These are phyloP conservation scores for Elsinoe arachidis DNA, from an alignment of 2,329 filamentous ascomycete genomes.

Conservation along the genomic window DNA sequence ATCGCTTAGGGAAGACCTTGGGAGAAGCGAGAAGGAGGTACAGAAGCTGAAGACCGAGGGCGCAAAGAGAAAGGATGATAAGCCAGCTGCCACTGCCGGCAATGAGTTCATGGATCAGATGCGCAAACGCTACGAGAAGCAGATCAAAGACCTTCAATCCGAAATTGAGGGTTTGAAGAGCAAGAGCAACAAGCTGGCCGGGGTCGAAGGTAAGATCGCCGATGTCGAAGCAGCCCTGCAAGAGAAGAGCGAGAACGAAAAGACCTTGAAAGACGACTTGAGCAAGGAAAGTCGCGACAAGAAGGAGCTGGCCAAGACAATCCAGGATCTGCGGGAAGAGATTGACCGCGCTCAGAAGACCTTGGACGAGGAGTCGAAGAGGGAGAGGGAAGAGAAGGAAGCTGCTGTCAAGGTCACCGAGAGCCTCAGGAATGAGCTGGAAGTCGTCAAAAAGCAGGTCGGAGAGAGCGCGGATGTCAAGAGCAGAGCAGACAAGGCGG, in stretches of 20 bases:
- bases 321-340: slow-evolving; percentile 27
- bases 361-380: slow-evolving; percentile 15
- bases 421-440: slow-evolving; percentile 20
- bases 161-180: slow-evolving; percentile 23
- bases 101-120: slow-evolving; percentile 9
- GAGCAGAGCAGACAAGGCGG: slow-evolving; percentile 12
- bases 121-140: slow-evolving; percentile 7
- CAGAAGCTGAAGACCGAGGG: slow-evolving; percentile 7
- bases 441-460: slow-evolving; percentile 17
- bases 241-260: slow-evolving; percentile 24
- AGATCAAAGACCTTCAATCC: slow-evolving; percentile 7
- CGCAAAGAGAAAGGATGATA: not conserved
- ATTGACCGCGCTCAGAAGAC: slow-evolving; percentile 27
- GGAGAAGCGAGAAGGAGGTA: not conserved
- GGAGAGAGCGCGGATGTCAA: not conserved
- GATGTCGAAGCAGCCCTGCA: slow-evolving; percentile 25
- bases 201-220: slow-evolving; percentile 26
- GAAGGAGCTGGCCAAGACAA: slow-evolving; percentile 24
- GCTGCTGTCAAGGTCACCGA: slow-evolving; percentile 18
- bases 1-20: slow-evolving; percentile 14
- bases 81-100: not conserved
- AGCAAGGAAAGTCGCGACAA: slow-evolving; percentile 25
- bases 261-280: slow-evolving; percentile 24
- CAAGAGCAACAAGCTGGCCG: slow-evolving; percentile 20
- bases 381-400: slow-evolving; percentile 15